Evolutionary conservation across 129 eudicot species (phyloP).

Genomic region (Kitagawia praeruptora): DNA sequence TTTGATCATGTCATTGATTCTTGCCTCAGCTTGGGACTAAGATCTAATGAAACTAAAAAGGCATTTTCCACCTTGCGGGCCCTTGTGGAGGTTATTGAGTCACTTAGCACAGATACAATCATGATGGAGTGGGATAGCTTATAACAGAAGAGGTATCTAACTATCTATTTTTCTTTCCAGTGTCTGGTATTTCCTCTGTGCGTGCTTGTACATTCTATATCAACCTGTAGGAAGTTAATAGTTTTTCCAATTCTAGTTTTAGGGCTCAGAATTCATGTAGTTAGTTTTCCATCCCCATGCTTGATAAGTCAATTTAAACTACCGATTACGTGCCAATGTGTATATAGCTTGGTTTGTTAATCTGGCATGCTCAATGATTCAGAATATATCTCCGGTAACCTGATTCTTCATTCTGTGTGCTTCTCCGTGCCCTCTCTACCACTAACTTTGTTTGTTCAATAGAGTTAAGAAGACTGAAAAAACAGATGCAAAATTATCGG

Average conservation of each 20-base stretch:
- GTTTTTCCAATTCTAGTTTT: not conserved
- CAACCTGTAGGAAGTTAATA: not conserved
- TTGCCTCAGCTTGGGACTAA: constrained; percentile 47
- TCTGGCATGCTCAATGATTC: not conserved
- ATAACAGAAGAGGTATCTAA: constrained; percentile 82
- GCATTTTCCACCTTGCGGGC: constrained; percentile 90
- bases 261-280: not conserved
- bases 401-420: not conserved
- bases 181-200: not conserved
- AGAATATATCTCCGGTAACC: not conserved
- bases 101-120: constrained; percentile 61
- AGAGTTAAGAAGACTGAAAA: constrained; percentile 72
- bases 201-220: not conserved
- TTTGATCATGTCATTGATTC: not conserved
- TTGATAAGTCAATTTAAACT: not conserved
- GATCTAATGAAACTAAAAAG: constrained; percentile 55
- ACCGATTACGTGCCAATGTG: not conserved
- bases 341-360: not conserved
- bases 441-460: constrained; percentile 1
- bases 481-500: constrained; percentile 70
- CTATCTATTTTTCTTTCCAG: not conserved
- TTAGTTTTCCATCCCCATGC: not conserved
- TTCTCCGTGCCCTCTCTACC: not conserved
- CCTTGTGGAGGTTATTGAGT: constrained; percentile 87
- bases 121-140: constrained; percentile 59